Evolutionary conservation across 345 rosid genomes (phyloP).

Genomic region (Jatropha curcas): DNA sequence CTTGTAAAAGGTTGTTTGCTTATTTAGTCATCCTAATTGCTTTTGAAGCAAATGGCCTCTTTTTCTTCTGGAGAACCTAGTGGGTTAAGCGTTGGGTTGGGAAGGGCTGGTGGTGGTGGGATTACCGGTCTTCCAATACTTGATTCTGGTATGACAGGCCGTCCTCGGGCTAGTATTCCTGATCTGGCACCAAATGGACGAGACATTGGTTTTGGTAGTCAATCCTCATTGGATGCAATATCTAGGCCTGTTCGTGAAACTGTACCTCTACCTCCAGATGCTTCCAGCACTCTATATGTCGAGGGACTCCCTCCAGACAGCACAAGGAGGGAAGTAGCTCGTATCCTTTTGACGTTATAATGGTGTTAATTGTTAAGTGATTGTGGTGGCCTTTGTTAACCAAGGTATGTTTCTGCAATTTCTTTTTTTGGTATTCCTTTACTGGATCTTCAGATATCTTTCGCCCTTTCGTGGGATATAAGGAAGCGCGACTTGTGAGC

Average conservation of each 20-base stretch:
- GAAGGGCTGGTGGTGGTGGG: slow-evolving; percentile 39
- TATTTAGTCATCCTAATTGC: slow-evolving; percentile 26
- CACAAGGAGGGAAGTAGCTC: slow-evolving; percentile 79
- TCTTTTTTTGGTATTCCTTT: slow-evolving; percentile 32
- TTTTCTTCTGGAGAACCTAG: slow-evolving; percentile 60
- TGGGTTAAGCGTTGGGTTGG: slow-evolving; percentile 38
- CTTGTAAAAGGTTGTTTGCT: slow-evolving; percentile 20
- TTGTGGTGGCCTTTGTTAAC: neutral
- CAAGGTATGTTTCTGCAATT: neutral
- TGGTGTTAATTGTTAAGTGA: slow-evolving; percentile 12
- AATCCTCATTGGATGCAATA: slow-evolving; percentile 34
- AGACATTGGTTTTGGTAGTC: slow-evolving; percentile 40
- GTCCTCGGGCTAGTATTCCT: slow-evolving; percentile 41
- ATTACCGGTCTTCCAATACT: slow-evolving; percentile 40
- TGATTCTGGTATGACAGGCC: slow-evolving; percentile 47
- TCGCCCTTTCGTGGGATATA: slow-evolving; percentile 82
- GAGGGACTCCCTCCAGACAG: slow-evolving; percentile 83
- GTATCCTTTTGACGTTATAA: slow-evolving; percentile 56
- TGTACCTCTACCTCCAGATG: slow-evolving; percentile 65
- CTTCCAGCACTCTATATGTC: slow-evolving; percentile 73
- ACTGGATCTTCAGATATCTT: slow-evolving; percentile 62
- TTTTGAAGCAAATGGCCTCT: slow-evolving; percentile 64
- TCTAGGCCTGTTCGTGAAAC: slow-evolving; percentile 46
- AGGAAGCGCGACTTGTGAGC: slow-evolving; percentile 76
- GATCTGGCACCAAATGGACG: slow-evolving; percentile 56